These are phyloP conservation scores for Clonostachys byssicola DNA, from an alignment of 2,329 filamentous ascomycete species.

Conservation along the genomic window DNA sequence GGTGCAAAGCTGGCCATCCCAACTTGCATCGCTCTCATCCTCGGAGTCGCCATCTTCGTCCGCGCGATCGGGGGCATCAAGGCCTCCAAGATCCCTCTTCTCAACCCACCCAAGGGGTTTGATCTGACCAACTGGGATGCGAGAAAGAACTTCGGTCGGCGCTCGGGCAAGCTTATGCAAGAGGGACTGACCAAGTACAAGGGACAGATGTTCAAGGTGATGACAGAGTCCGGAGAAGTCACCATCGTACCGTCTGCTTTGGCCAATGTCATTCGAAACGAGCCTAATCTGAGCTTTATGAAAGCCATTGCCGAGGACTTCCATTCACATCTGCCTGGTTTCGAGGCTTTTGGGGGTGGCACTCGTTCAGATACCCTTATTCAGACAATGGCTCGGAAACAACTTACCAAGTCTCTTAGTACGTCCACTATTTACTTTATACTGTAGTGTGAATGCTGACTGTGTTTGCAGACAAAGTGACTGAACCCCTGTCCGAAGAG, in stretches of 20 bases:
- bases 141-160: neutral
- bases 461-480: neutral
- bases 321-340: neutral
- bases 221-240: conserved; percentile 9
- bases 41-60: too few relatives aligned
- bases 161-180: neutral
- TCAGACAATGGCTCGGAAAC: neutral
- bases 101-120: conserved; percentile 1
- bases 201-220: conserved; percentile 7
- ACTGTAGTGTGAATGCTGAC: neutral
- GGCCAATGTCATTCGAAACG: conserved; percentile 12
- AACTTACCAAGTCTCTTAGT: conserved; percentile 2
- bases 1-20: too few relatives aligned
- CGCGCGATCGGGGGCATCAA: neutral
- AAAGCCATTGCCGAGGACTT: conserved; percentile 2
- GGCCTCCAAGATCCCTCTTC: neutral
- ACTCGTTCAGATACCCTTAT: neutral
- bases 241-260: conserved; percentile 9
- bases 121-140: neutral
- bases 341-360: neutral
- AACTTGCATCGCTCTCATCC: too few relatives aligned
- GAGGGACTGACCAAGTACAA: neutral
- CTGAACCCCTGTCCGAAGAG: neutral
- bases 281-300: conserved; percentile 8
- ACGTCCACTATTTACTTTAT: neutral